phyloP scores from a whole-genome alignment of 2,329 filamentous ascomycete genomes.

The Cladophialophora chaetospira region DNA sequence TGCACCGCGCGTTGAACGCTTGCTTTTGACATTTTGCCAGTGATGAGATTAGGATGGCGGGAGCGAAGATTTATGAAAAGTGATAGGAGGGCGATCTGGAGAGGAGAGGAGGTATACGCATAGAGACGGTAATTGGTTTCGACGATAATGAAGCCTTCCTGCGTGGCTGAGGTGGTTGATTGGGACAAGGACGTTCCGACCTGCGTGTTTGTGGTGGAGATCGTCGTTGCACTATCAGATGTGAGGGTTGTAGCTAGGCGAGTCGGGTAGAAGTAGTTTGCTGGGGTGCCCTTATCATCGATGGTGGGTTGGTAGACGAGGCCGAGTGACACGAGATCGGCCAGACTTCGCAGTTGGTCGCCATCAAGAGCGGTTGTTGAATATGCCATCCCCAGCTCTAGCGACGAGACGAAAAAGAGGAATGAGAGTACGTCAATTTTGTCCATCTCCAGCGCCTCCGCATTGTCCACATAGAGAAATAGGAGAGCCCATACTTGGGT shows the following conservation, averaged over 20 bases:
- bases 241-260: constrained; percentile 92
- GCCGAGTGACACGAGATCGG: constrained; percentile 86
- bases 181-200: constrained; percentile 64
- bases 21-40: constrained; percentile 83
- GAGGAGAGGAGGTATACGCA: constrained; percentile 89
- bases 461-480: constrained; percentile 87
- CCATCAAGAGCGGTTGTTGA: constrained; percentile 80
- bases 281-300: constrained; percentile 35
- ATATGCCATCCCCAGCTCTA: constrained; percentile 90
- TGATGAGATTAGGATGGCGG: constrained; percentile 92
- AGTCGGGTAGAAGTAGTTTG: constrained; percentile 76
- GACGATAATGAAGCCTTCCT: constrained; percentile 80
- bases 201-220: constrained; percentile 69
- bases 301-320: constrained; percentile 68
- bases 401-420: constrained; percentile 89
- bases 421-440: constrained; percentile 94
- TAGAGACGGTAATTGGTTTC: constrained; percentile 98
- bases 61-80: constrained; percentile 87
- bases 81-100: constrained; percentile 90
- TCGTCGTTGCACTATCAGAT: constrained; percentile 67
- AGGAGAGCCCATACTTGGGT: constrained; percentile 96
- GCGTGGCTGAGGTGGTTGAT: constrained; percentile 6
- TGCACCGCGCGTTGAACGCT: constrained; percentile 85
- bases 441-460: constrained; percentile 74
- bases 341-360: constrained; percentile 84